Evolutionary conservation across 176 grass and related monocot genomes (phyloP).

Genomic region (Cocos nucifera): DNA sequence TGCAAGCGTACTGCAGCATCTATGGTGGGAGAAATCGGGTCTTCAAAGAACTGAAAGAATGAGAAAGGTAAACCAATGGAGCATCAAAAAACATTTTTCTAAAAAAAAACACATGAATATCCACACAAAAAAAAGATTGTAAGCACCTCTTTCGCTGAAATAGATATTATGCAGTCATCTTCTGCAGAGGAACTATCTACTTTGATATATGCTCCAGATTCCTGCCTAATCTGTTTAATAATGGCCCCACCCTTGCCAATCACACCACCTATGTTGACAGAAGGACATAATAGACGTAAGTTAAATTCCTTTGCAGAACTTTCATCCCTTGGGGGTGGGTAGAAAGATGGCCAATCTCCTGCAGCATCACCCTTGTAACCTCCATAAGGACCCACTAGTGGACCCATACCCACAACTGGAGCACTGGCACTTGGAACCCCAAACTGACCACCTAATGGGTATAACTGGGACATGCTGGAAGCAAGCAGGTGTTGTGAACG

Average conservation of each 20-base stretch:
- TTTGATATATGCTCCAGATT: slow-evolving; percentile 88
- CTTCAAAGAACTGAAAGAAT: slow-evolving; percentile 81
- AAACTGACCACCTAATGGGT: slow-evolving; percentile 15
- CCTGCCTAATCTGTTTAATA: slow-evolving; percentile 95
- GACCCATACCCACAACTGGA: slow-evolving; percentile 52
- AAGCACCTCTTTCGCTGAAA: slow-evolving; percentile 82
- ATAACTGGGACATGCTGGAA: slow-evolving; percentile 29
- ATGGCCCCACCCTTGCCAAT: slow-evolving; percentile 91
- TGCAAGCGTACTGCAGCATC: slow-evolving; percentile 81
- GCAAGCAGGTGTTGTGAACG: slow-evolving; percentile 64
- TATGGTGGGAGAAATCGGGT: slow-evolving; percentile 80
- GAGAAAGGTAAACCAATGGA: background rate
- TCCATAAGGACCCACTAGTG: slow-evolving; percentile 54
- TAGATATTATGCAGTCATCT: slow-evolving; percentile 87
- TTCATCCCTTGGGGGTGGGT: slow-evolving; percentile 56
- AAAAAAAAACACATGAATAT: background rate
- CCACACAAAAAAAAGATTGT: slow-evolving; percentile 4
- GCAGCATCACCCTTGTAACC: slow-evolving; percentile 62
- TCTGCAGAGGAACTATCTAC: slow-evolving; percentile 70
- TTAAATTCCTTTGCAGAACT: slow-evolving; percentile 77
- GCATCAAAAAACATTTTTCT: too few relatives aligned
- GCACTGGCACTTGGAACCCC: slow-evolving; percentile 37
- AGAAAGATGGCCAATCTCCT: slow-evolving; percentile 75
- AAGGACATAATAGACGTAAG: slow-evolving; percentile 71
- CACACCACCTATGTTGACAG: slow-evolving; percentile 69